Evolutionary conservation across 345 rosid genomes (phyloP).

Genomic region (Kernera saxatilis): DNA sequence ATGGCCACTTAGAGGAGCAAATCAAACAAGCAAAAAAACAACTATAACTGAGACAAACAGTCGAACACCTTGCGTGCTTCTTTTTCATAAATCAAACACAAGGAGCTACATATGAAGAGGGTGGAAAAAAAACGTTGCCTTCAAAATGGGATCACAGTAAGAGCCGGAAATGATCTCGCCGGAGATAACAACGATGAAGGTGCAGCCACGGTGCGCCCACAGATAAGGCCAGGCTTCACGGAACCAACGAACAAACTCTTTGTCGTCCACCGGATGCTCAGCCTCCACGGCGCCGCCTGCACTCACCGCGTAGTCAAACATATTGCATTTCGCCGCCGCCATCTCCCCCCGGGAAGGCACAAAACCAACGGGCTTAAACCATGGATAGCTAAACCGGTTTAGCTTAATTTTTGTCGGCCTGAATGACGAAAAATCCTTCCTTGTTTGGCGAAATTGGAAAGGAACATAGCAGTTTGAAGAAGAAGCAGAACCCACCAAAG

Average conservation of each 20-base stretch:
- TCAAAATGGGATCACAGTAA: constrained; percentile 60
- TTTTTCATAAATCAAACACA: background rate
- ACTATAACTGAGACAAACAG: background rate
- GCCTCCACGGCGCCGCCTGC: constrained; percentile 20
- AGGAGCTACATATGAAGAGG: background rate
- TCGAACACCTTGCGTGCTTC: constrained; percentile 15
- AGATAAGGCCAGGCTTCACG: constrained; percentile 98
- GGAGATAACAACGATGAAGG: constrained; percentile 79
- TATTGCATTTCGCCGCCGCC: constrained; percentile 27
- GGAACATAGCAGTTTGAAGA: constrained; percentile 6
- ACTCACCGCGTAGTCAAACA: constrained; percentile 35
- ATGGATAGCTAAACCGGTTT: constrained; percentile 5
- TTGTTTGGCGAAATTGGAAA: constrained; percentile 4
- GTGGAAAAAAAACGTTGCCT: constrained; percentile 37
- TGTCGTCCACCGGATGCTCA: constrained; percentile 45
- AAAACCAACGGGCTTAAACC: background rate
- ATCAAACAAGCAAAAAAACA: background rate
- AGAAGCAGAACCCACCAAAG: constrained; percentile 3
- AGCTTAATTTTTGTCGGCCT: background rate
- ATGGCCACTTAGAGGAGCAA: background rate
- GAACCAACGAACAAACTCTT: constrained; percentile 88
- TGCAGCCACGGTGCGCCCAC: constrained; percentile 79
- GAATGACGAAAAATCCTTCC: background rate
- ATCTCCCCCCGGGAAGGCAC: background rate
- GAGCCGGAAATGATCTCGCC: constrained; percentile 64